Conservation (phyloP, 768 basidiomycete species). For the Termitomyces bulborhizus region DNA sequence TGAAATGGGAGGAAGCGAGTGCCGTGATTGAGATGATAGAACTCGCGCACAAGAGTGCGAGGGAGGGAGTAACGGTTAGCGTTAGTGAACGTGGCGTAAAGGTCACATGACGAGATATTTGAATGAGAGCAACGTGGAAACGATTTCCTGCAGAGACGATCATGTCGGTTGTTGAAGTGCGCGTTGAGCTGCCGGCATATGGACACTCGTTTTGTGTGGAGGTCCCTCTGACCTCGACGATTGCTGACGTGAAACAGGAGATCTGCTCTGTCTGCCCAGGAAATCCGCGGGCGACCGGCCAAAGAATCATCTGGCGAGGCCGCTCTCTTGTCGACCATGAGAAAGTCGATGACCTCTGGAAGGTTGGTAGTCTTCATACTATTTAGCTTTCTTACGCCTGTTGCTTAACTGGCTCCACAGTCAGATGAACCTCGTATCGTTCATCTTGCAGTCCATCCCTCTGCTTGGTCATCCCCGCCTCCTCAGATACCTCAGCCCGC, state of each 20-base stretch:
- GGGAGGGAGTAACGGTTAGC: conserved; percentile 40
- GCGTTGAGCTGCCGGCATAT: conserved; percentile 73
- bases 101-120: conserved; percentile 5
- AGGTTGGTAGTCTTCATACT: conserved; percentile 34
- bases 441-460: conserved; percentile 77
- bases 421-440: conserved; percentile 54
- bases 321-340: conserved; percentile 61
- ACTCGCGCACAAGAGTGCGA: conserved; percentile 60
- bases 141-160: conserved; percentile 8
- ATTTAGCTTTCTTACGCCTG: conserved; percentile 7
- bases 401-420: conserved; percentile 27
- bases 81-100: conserved; percentile 15
- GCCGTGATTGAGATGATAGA: conserved; percentile 75
- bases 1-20: conserved; percentile 73
- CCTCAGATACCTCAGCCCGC: conserved; percentile 27
- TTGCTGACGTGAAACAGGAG: conserved; percentile 62
- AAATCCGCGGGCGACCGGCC: conserved; percentile 60
- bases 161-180: conserved; percentile 44
- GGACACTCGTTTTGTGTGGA: conserved; percentile 58
- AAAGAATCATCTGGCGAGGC: conserved; percentile 73
- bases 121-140: conserved; percentile 17
- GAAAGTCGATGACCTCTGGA: conserved; percentile 63
- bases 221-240: conserved; percentile 39
- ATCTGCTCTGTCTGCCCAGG: conserved; percentile 59
- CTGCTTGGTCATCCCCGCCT: conserved; percentile 60